Evolutionary conservation across 2,329 filamentous ascomycete species (phyloP), one percentile per base, ranked within the genome.

Genomic region (Xylaria sp.): DNA sequence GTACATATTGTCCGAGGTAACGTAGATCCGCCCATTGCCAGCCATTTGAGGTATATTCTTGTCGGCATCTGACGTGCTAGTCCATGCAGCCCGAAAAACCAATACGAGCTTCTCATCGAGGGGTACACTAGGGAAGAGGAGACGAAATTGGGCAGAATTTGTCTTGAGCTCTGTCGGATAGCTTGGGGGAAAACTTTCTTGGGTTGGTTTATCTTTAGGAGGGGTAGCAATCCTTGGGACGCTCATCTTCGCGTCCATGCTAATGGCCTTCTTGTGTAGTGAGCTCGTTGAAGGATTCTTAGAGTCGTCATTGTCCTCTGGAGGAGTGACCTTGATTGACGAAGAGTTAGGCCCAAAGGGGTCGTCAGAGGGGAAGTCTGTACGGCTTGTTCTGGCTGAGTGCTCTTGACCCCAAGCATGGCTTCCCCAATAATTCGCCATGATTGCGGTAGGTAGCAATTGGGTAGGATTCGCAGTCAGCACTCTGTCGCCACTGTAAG

Each of bases 361-460:
- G 52, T 75, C 73, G 47, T 79, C 75, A 41, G 65, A 52, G 21
- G 66, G 63, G n/a, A 63, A 23, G 27, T 71, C 67, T 15, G 63
- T 48, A n/a, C 59, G 67, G 23, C 31, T 69, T 4, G 58, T 46
- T 60, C 66, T 74, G 10, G 67, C 60, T 2, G 66, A 67, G 44
- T 72, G 67, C 13, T 72, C 72, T 33, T 70, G 69, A 19, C 68
- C 72, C 91, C 93, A 97, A 47, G 93, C 89, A 58, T 87, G 90
- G 71, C 89, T 96, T 51, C 94, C 94, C 94, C 94, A 98, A 58
- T 96, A 85, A 73, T 98, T 98, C 31, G 93, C 93, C 80, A 97
- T 86, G 63, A 97, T 87, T 13, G 92, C 92, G 51, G 90, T 91
- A 1, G 93, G 92, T 77, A 97, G 87, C 21, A 85, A 85, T 41